Base-by-base conservation (phyloP, 768 basidiomycete species). In the Boletus bicolor region DNA sequence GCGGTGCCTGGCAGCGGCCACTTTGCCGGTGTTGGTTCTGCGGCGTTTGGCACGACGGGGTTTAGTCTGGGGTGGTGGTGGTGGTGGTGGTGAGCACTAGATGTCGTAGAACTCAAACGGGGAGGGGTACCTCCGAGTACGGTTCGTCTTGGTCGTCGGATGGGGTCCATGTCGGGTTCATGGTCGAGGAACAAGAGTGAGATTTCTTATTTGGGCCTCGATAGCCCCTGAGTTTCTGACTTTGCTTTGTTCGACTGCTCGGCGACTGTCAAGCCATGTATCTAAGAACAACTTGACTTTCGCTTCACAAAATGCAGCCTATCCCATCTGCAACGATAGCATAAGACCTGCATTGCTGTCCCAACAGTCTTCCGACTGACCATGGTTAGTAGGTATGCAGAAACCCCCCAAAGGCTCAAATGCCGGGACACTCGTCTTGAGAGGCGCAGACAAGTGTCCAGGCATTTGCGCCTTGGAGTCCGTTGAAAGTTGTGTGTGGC, bases 31-130 rank as follows among this genome's bases (percentile, higher is more conserved):
- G 32, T 63, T 64, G 35, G 59, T 56, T 46, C 69, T 71, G 14
- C 65, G 70, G 36, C 71, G 69, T 50, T 72, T 71, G 45, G 43
- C 30, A 17, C 59, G 65, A 36, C 51, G 56, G 3, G 55, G 58
- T 49, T 56, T 59, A 5, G 35, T 38, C 64, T 65, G 53, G 8
- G 17, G 28, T 21, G 5, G 19, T 28, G 28, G 21, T 12, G 17
- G 28, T 21, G 5, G 19, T 28, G 28, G 21, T 12, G 28, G 26
- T 36, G 28, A 47, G 43, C 3, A 9, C 8, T 1, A 17, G 15
- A 17, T 2, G 28, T 24, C 21, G 17, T 3, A 5, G 10, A 8
- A 4, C 17, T 32, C 21, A 17, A 38, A 11, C 14, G 28, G 44
- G 17, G 2, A 28, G n/a, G 10, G 17, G 36, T 15, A 71, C 69